These are phyloP conservation scores for Sistotremastrum suecicum DNA, from an alignment of 768 basidiomycete genomes.

Conservation along the genomic window DNA sequence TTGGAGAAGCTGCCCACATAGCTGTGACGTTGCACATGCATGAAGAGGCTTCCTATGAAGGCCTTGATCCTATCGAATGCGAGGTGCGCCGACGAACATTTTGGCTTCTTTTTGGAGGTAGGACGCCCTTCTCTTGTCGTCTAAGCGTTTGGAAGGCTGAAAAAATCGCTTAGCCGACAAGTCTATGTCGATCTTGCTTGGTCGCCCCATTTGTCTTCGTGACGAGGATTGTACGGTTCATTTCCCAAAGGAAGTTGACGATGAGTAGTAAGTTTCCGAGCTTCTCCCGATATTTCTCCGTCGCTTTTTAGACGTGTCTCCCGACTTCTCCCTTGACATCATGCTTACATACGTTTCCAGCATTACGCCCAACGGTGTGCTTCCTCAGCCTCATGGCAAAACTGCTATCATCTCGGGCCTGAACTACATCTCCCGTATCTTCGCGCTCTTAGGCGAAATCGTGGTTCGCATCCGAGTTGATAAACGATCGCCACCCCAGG, in stretches of 20 bases:
- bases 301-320: conserved; percentile 2
- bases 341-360: conserved; percentile 19
- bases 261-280: conserved; percentile 63
- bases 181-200: conserved; percentile 75
- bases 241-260: conserved; percentile 79
- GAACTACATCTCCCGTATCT: conserved; percentile 77
- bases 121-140: conserved; percentile 10
- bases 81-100: conserved; percentile 78
- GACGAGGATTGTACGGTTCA: conserved; percentile 87
- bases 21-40: conserved; percentile 75
- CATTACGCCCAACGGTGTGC: conserved; percentile 73
- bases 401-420: conserved; percentile 77
- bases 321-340: neutral
- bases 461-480: conserved; percentile 77
- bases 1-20: conserved; percentile 77
- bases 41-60: conserved; percentile 73
- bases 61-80: conserved; percentile 74
- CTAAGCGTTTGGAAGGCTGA: neutral
- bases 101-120: conserved; percentile 84
- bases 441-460: conserved; percentile 75
- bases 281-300: conserved; percentile 15
- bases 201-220: conserved; percentile 71
- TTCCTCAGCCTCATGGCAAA: conserved; percentile 79
- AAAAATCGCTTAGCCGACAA: conserved; percentile 51
- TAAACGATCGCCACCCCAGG: conserved; percentile 73